A percentile compares a stretch with the other conserved stretches of the same genome.
phyloP scores from a whole-genome alignment of 1,139 yeast species.

The Kluyveromyces sp. region DNA sequence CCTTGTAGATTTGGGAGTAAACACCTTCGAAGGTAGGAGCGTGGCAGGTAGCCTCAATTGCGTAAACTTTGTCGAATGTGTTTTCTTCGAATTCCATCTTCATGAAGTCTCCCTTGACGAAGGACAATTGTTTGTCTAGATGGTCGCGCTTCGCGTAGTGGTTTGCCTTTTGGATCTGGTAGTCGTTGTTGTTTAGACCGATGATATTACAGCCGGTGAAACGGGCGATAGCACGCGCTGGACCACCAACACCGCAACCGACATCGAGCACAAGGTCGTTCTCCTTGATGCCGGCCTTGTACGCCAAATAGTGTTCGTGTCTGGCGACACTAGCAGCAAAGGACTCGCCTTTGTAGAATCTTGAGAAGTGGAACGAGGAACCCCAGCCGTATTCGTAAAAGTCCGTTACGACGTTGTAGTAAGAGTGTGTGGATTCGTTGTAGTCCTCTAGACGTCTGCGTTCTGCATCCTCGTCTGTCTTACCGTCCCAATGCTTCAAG shows the following conservation, averaged over 20 bases:
- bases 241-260: conserved; percentile 99
- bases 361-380: conserved; percentile 94
- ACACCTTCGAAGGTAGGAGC: conserved; percentile 97
- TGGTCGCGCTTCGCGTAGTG: conserved; percentile 63
- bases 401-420: conserved; percentile 94
- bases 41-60: conserved; percentile 97
- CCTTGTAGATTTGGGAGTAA: conserved; percentile 89
- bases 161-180: conserved; percentile 90
- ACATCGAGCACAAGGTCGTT: conserved; percentile 90
- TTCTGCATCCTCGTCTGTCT: conserved; percentile 65
- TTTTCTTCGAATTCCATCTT: conserved; percentile 93
- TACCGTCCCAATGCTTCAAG: conserved; percentile 95
- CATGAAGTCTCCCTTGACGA: conserved; percentile 98
- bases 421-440: conserved; percentile 86
- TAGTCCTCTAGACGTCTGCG: conserved; percentile 73
- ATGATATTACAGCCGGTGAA: conserved; percentile 82
- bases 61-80: conserved; percentile 92
- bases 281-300: conserved; percentile 70
- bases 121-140: conserved; percentile 65
- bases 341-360: conserved; percentile 89
- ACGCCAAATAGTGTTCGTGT: conserved; percentile 93
- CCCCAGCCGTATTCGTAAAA: conserved; percentile 99
- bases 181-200: conserved; percentile 94
- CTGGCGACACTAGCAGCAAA: conserved; percentile 93
- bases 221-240: conserved; percentile 91